Base-by-base conservation (phyloP, 495 filamentous ascomycete species). In the Choiromyces venosus region DNA sequence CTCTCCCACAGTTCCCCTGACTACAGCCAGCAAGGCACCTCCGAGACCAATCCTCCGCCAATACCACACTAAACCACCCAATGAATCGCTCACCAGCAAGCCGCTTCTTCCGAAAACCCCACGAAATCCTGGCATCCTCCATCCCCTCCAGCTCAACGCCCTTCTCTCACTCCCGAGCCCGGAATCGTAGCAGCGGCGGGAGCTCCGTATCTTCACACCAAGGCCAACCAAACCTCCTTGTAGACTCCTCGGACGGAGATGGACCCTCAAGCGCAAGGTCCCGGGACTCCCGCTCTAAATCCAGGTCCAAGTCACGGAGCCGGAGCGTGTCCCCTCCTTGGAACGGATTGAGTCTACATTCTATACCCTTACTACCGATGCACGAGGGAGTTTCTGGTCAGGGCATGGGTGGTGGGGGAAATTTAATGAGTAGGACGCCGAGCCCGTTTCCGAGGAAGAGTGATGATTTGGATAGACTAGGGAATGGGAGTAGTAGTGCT, bases 131-230 rank as follows among this genome's bases (percentile, higher is more conserved):
- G 9, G 21, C 56, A 18, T 73, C 78, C 19, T 68, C 68, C 10
- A 71, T 66, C 12, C 16, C 56, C 14, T 66, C 71, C 29, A 42
- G 40, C 19, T 56, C 77, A 35, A 40, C 33, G 12, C 67, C 66
- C 37, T 70, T 67, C 33, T 75, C 78, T n/a, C 79, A 80, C 66
- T 80, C 78, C 74, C 78, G 78, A 33, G 40, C 71, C 19, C 74
- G 78, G 14, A 80, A 80, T 44, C 71, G 78, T 21, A 80, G 78
- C 66, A 80, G 78, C 44, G 78, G 74, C 37, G 78, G 79, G 71
- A 78, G 74, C 42, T 80, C 78, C 7, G 71, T 75, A 25, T 66
- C 52, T 36, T 74, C 78, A 0, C 78, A 79, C 18, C 71, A 77
- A 56, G 71, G 74, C 14, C 75, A 80, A 16, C 61, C 69, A 44